These are phyloP conservation scores for Polychaeton citri DNA, from an alignment of 2,329 filamentous ascomycete species.

Conservation along the genomic window DNA sequence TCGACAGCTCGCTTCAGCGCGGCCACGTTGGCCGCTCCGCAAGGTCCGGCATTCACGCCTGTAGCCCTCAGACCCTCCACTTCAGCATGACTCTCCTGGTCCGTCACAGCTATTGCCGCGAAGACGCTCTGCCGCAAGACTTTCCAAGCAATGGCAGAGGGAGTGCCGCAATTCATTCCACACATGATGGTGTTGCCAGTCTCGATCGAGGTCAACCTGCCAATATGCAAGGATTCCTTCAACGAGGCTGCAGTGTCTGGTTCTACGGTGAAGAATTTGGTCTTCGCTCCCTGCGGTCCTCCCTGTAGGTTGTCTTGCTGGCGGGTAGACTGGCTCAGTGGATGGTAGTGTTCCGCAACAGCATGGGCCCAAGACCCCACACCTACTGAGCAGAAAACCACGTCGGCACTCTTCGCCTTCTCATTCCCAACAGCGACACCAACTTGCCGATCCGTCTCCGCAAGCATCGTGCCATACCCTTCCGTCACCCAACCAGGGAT, in stretches of 20 bases:
- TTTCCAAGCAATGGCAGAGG: slow-evolving; percentile 36
- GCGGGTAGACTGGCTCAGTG: no score
- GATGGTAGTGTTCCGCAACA: slow-evolving; percentile 51
- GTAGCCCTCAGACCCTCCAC: slow-evolving; percentile 38
- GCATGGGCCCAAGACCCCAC: slow-evolving; percentile 62
- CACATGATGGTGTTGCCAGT: slow-evolving; percentile 58
- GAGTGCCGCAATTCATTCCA: slow-evolving; percentile 59
- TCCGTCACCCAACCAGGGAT: slow-evolving; percentile 35
- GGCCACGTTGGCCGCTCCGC: slow-evolving; percentile 46
- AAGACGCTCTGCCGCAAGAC: slow-evolving; percentile 36
- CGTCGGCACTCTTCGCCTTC: slow-evolving; percentile 25
- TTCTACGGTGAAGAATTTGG: slow-evolving; percentile 52
- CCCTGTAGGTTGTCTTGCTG: slow-evolving; percentile 15
- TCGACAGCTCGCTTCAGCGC: slow-evolving; percentile 45
- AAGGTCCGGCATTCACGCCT: slow-evolving; percentile 45
- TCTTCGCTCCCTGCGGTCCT: no score
- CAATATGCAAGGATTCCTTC: slow-evolving; percentile 38
- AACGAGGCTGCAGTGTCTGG: slow-evolving; percentile 52
- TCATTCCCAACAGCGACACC: slow-evolving; percentile 26
- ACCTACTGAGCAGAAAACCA: slow-evolving; percentile 54
- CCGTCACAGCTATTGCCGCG: slow-evolving; percentile 46
- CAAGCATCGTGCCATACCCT: slow-evolving; percentile 61
- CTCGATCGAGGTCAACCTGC: slow-evolving; percentile 34
- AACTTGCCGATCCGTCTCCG: slow-evolving; percentile 54
- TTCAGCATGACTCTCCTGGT: slow-evolving; percentile 48